Percentiles rank a stretch among this genome's conserved stretches.
phyloP scores from a whole-genome alignment of 2,329 filamentous ascomycete genomes.

The Calonectria pteridis region DNA sequence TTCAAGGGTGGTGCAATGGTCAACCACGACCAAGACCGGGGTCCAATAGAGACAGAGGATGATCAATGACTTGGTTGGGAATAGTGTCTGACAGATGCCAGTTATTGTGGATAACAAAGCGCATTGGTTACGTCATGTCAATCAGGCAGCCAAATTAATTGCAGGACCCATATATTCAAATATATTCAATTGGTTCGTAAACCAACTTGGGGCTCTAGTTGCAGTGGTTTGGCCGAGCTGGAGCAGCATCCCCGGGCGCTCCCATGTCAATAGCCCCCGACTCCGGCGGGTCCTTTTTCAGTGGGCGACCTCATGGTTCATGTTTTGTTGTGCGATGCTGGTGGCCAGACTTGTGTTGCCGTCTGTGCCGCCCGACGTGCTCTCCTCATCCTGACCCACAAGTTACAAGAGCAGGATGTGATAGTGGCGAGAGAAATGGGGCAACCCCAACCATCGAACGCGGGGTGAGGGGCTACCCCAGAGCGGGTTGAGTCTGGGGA shows the following conservation, averaged over 20 bases:
- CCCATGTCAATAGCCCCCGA: background rate
- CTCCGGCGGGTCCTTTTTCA: background rate
- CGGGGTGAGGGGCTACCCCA: background rate
- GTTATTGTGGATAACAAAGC: background rate
- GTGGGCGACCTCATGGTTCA: background rate
- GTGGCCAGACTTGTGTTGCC: background rate
- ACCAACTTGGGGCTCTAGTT: background rate
- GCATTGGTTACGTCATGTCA: background rate
- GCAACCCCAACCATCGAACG: background rate
- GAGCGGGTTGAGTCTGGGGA: background rate
- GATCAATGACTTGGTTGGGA: background rate
- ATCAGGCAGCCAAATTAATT: slow-evolving; percentile 1
- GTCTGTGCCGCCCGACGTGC: background rate
- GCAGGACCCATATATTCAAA: slow-evolving; percentile 10
- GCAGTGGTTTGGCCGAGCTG: background rate
- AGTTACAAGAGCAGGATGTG: background rate
- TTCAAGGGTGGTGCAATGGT: background rate
- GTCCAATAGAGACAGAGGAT: background rate
- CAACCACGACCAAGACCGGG: background rate
- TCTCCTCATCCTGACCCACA: slow-evolving; percentile 6
- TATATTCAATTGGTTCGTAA: slow-evolving; percentile 1
- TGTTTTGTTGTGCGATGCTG: background rate
- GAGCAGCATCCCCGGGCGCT: background rate
- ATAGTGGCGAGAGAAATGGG: background rate
- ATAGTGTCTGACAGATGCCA: slow-evolving; percentile 1